phyloP scores from a whole-genome alignment of 208 protist species.

The Angomonas ambiguus region DNA sequence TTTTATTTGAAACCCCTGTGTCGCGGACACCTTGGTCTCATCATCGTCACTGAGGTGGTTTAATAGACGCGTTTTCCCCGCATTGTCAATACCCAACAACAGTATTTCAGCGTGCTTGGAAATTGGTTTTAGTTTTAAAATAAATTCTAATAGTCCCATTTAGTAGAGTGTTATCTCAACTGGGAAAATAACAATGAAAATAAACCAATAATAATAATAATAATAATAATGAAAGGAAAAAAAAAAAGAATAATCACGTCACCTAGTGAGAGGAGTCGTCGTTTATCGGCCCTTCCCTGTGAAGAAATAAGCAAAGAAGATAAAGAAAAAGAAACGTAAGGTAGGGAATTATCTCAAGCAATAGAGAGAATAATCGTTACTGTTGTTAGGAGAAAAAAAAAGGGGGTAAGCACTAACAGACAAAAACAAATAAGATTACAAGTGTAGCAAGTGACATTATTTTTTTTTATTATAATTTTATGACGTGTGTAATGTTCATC shows the following conservation, averaged over 20 bases:
- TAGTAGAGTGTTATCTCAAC: not conserved
- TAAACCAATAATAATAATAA: not conserved
- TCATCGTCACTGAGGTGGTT: constrained; percentile 93
- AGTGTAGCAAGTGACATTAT: too few relatives aligned
- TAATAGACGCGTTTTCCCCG: constrained; percentile 96
- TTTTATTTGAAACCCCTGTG: constrained; percentile 98
- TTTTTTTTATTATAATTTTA: too few relatives aligned
- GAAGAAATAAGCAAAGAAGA: not conserved
- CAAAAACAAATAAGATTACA: too few relatives aligned
- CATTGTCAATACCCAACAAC: constrained; percentile 96
- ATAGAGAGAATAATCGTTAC: not conserved
- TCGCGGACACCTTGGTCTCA: constrained; percentile 90
- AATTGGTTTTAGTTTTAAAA: constrained; percentile 76
- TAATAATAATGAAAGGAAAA: constrained; percentile 1
- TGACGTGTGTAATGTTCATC: too few relatives aligned
- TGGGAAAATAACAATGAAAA: not conserved
- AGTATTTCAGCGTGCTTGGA: constrained; percentile 87
- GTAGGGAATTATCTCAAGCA: not conserved
- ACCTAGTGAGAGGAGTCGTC: not conserved
- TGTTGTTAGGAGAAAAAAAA: not conserved
- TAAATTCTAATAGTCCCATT: constrained; percentile 91
- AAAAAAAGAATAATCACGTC: not conserved
- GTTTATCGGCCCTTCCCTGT: not conserved
- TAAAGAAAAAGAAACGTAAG: not conserved
- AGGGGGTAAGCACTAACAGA: too few relatives aligned